phyloP scores from a whole-genome alignment of 2,329 filamentous ascomycete genomes.

The Alternaria sp. region DNA sequence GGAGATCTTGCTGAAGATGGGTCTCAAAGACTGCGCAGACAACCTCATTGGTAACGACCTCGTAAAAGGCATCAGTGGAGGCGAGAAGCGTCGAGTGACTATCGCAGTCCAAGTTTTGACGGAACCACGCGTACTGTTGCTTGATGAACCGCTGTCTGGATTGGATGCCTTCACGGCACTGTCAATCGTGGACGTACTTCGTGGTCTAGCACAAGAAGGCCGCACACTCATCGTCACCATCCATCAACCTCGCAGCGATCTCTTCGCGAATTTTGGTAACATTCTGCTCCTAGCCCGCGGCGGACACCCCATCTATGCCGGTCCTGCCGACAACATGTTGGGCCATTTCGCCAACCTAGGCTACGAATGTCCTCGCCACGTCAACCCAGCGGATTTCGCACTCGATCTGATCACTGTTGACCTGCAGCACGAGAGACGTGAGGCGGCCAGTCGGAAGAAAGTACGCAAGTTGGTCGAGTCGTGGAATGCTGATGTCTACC shows the following conservation, averaged over 20 bases:
- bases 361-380: constrained; percentile 70
- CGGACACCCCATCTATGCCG: constrained; percentile 72
- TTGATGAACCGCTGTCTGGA: constrained; percentile 79
- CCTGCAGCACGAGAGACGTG: constrained; percentile 68
- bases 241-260: constrained; percentile 76
- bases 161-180: constrained; percentile 79
- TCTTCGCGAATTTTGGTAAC: constrained; percentile 75
- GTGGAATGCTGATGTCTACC: constrained; percentile 56
- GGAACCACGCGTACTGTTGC: constrained; percentile 72
- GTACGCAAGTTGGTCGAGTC: constrained; percentile 67
- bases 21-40: constrained; percentile 78
- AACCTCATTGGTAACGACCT: constrained; percentile 75
- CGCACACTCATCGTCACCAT: constrained; percentile 79
- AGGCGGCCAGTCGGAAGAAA: constrained; percentile 67
- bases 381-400: constrained; percentile 79
- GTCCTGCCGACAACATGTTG: constrained; percentile 68
- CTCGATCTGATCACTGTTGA: constrained; percentile 79
- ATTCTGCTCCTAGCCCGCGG: constrained; percentile 74
- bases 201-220: constrained; percentile 73
- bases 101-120: constrained; percentile 81
- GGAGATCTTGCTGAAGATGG: constrained; percentile 75
- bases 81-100: constrained; percentile 78
- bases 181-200: constrained; percentile 73
- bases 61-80: constrained; percentile 79
- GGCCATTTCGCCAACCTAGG: constrained; percentile 67